phyloP scores from a whole-genome alignment of 2,329 filamentous ascomycete species.

The Chrysoporthe puriensis region DNA sequence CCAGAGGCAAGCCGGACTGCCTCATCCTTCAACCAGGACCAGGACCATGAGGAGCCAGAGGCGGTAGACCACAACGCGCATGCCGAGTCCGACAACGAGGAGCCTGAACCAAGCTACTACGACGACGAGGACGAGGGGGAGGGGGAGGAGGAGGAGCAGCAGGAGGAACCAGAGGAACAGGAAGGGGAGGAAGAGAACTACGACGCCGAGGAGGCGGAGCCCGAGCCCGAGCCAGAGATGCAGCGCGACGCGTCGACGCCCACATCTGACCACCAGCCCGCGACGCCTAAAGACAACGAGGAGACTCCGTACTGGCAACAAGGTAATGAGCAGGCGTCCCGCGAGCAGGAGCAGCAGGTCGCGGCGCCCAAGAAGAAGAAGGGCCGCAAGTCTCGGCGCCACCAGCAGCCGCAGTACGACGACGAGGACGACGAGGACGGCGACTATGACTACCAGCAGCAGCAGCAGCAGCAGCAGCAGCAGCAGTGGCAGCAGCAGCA shows the following conservation, averaged over 20 bases:
- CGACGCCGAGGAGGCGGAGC: conserved; percentile 40
- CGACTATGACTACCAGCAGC: conserved; percentile 32
- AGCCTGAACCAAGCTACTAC: conserved; percentile 22
- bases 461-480: conserved; percentile 32
- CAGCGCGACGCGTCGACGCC: conserved; percentile 56
- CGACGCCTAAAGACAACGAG: conserved; percentile 39
- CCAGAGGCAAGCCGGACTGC: neutral
- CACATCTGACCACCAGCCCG: conserved; percentile 36
- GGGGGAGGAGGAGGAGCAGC: conserved; percentile 28
- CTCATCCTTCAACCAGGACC: neutral
- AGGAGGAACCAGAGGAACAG: conserved; percentile 30
- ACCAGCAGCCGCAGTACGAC: conserved; percentile 22
- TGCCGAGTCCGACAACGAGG: conserved; percentile 3
- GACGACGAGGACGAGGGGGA: conserved; percentile 26
- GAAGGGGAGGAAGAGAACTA: conserved; percentile 29
- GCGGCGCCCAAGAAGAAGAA: conserved; percentile 31
- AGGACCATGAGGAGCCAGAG: conserved; percentile 7
- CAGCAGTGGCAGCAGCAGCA: conserved; percentile 32
- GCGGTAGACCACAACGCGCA: conserved; percentile 9
- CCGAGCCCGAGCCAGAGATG: conserved; percentile 60
- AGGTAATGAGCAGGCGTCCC: conserved; percentile 29
- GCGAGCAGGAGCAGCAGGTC: conserved; percentile 34
- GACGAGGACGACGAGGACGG: conserved; percentile 28
- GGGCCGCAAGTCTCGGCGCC: conserved; percentile 27
- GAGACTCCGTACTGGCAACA: conserved; percentile 38